Evolutionary conservation across 352 stramenopile species (phyloP), one percentile per base, ranked within the genome.

Genomic region (Blastocystis sp.): DNA sequence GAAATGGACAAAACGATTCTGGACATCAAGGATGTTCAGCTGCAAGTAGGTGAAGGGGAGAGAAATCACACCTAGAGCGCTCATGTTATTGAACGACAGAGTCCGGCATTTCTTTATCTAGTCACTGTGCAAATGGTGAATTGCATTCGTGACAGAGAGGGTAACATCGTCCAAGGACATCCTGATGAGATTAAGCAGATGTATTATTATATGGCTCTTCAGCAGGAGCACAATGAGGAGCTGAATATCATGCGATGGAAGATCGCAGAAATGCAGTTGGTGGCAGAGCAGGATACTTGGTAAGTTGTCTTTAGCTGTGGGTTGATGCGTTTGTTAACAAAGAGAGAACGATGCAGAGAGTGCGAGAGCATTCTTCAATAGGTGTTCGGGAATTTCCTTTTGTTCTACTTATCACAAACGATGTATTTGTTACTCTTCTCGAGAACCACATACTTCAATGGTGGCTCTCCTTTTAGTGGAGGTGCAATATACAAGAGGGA

Each of bases 241-340:
- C 66, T 79, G 47, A 79, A 79, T 64, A 76, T 79, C 62, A 88
- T 88, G 77, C 45, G 50, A n/a, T 88, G 77, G 77, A 88, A 88
- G 45, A 79, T 88, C 26, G 77, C 77, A 29, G 77, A 88, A 55
- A 76, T 88, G 62, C 77, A 88, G 66, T 39, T 79, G 56, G 66
- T 88, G 53, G 77, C 54, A 54, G 62, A 88, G 45, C 63, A 61
- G 45, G 77, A 88, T 54, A 88, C 77, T 54, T 88, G 77, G 77
- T 88, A 88, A 88, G 34, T 50, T 18, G 43, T 56, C 8, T 84
- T 84, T 84, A 66, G 45, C 53, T 68, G 50, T 62, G 47, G 73
- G 45, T 64, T 84, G n/a, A 20, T 8, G 3, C 55, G 56, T 84
- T 84, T 84, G 73, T 84, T 84, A 77, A 55, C 20, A 77, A 80